Percentiles rank a stretch among this genome's conserved stretches.
These are phyloP conservation scores for Prunus mongolica DNA, from an alignment of 306 rosid species.

Conservation along the genomic window DNA sequence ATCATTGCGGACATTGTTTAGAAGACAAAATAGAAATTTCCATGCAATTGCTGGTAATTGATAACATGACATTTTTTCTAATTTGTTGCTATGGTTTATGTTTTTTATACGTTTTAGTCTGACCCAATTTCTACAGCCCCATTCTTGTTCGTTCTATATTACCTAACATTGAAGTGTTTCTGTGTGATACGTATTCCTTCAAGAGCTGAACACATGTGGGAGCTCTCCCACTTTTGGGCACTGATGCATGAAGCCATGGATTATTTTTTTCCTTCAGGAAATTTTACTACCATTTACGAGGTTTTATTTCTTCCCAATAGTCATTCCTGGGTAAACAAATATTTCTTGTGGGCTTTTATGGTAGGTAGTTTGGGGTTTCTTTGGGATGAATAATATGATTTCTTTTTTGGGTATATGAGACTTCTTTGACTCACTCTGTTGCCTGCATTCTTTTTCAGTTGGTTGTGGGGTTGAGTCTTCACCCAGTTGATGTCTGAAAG, in stretches of 20 bases:
- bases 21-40: not conserved
- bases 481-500: not conserved
- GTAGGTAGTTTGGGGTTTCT: not conserved
- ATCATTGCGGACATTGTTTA: not conserved
- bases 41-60: not conserved
- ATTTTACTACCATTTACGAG: not conserved
- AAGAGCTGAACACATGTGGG: not conserved
- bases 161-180: not conserved
- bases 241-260: not conserved
- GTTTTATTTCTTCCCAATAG: not conserved
- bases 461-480: not conserved
- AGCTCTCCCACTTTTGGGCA: not conserved
- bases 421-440: not conserved
- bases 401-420: not conserved
- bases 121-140: not conserved
- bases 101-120: not conserved
- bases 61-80: too few species aligned
- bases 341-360: not conserved
- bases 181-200: not conserved
- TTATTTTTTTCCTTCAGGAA: not conserved
- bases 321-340: not conserved
- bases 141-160: not conserved
- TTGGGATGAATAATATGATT: not conserved
- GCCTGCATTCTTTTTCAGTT: not conserved
- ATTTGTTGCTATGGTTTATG: not conserved